These are phyloP conservation scores for Kurtzmaniella quercitrusa DNA, from an alignment of 1,139 yeast species.

Conservation along the genomic window DNA sequence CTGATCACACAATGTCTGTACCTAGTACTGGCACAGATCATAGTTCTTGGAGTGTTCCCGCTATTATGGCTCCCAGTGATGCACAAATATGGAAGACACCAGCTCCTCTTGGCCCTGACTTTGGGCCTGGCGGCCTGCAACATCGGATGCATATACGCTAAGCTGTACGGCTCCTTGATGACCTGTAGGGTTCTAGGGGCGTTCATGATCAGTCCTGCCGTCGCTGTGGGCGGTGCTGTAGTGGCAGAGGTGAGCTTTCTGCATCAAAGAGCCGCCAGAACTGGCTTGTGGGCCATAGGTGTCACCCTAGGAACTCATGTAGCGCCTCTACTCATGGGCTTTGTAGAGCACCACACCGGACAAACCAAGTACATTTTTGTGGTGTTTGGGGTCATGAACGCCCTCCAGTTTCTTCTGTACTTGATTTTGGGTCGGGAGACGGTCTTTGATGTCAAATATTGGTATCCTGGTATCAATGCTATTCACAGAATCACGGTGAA, in stretches of 20 bases:
- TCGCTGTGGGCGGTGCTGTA: slow-evolving; percentile 17
- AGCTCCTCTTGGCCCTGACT: slow-evolving; percentile 13
- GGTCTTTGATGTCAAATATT: slow-evolving; percentile 11
- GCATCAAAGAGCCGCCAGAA: slow-evolving; percentile 18
- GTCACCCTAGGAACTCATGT: slow-evolving; percentile 18
- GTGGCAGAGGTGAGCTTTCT: slow-evolving; percentile 17
- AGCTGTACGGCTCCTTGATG: slow-evolving; percentile 14
- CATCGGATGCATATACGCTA: slow-evolving; percentile 15
- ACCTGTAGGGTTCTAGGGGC: slow-evolving; percentile 16
- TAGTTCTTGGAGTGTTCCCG: slow-evolving; percentile 16
- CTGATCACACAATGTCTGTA: slow-evolving; percentile 14
- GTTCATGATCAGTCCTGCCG: slow-evolving; percentile 16
- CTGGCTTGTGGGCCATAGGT: slow-evolving; percentile 19
- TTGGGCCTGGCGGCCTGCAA: slow-evolving; percentile 15
- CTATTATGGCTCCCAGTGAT: slow-evolving; percentile 18
- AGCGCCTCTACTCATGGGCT: slow-evolving; percentile 20
- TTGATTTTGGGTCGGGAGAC: slow-evolving; percentile 17
- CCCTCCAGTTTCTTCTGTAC: slow-evolving; percentile 13
- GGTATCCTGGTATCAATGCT: slow-evolving; percentile 9
- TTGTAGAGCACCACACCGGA: slow-evolving; percentile 14
- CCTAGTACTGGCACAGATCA: slow-evolving; percentile 15
- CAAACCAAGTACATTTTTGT: slow-evolving; percentile 13
- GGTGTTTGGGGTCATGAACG: slow-evolving; percentile 15
- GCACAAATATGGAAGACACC: slow-evolving; percentile 16
- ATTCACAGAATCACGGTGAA: slow-evolving; percentile 5